These are phyloP conservation scores for Papiliotrema terrestris DNA, from an alignment of 1,284 basidiomycete genomes.

Conservation along the genomic window DNA sequence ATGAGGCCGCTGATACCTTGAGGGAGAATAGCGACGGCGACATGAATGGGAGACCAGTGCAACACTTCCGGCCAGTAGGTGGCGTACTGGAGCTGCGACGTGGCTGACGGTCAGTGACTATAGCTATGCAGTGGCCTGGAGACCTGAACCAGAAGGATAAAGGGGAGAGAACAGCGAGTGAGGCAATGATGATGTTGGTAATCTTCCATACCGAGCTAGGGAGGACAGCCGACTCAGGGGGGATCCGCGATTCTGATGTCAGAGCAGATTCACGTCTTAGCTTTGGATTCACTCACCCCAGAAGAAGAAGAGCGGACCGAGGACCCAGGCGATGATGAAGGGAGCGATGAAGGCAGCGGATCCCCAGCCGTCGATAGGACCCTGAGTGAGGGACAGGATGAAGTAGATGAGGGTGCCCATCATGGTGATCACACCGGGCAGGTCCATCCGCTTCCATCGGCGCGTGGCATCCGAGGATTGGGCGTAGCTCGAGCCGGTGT, in stretches of 20 bases:
- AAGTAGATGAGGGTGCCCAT: slow-evolving; percentile 38
- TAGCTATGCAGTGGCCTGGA: slow-evolving; percentile 9
- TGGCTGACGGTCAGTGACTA: neutral
- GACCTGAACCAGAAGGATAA: slow-evolving; percentile 31
- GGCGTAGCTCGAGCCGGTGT: slow-evolving; percentile 20
- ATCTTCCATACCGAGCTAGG: slow-evolving; percentile 34
- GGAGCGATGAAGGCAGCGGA: slow-evolving; percentile 45
- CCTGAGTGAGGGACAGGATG: slow-evolving; percentile 45
- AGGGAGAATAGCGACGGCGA: slow-evolving; percentile 38
- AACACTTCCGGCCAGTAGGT: slow-evolving; percentile 24
- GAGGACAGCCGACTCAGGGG: slow-evolving; percentile 26
- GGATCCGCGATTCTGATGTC: slow-evolving; percentile 24
- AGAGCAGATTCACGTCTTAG: neutral
- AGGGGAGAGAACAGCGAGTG: slow-evolving; percentile 21
- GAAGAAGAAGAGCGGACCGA: slow-evolving; percentile 39
- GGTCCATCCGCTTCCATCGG: slow-evolving; percentile 42
- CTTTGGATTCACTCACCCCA: slow-evolving; percentile 28
- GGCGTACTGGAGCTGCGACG: slow-evolving; percentile 30
- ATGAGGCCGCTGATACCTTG: slow-evolving; percentile 36
- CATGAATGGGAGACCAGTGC: slow-evolving; percentile 29
- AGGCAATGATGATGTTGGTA: slow-evolving; percentile 32
- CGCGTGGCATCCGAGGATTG: slow-evolving; percentile 11
- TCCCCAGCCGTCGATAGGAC: slow-evolving; percentile 40
- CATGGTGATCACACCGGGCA: slow-evolving; percentile 39
- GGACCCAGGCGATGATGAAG: slow-evolving; percentile 34